Conservation (phyloP, 2,329 filamentous ascomycete species). For the Xylaria sp. region DNA sequence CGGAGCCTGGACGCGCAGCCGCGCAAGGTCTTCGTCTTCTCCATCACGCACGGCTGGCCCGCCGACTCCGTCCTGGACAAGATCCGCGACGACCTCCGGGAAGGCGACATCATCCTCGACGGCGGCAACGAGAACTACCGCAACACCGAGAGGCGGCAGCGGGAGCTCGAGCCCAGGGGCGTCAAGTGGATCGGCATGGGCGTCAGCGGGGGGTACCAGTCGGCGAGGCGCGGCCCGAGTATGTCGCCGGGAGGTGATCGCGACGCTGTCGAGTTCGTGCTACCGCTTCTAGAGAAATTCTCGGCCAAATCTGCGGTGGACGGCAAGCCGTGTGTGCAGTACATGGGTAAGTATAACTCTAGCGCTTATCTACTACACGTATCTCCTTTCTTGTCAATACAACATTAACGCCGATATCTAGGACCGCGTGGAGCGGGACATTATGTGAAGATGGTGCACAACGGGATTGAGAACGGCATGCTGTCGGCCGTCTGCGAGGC, state of each 20-base stretch:
- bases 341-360: conserved; percentile 13
- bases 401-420: neutral
- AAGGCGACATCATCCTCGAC: conserved; percentile 69
- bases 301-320: conserved; percentile 61
- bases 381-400: neutral
- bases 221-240: conserved; percentile 66
- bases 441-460: conserved; percentile 77
- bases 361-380: neutral
- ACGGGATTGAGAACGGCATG: conserved; percentile 75
- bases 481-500: conserved; percentile 65
- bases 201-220: conserved; percentile 71
- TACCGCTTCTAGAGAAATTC: conserved; percentile 63
- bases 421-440: conserved; percentile 68
- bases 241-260: conserved; percentile 67
- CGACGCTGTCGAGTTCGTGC: conserved; percentile 57
- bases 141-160: conserved; percentile 65
- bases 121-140: conserved; percentile 69
- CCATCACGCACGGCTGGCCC: conserved; percentile 49
- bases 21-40: conserved; percentile 56
- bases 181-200: conserved; percentile 70
- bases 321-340: conserved; percentile 59
- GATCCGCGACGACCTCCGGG: conserved; percentile 51
- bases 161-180: conserved; percentile 56
- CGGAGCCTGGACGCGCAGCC: conserved; percentile 44
- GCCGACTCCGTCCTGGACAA: conserved; percentile 43